Evolutionary conservation across 176 grass and related monocot genomes (phyloP).

Genomic region (Avena atlantica): DNA sequence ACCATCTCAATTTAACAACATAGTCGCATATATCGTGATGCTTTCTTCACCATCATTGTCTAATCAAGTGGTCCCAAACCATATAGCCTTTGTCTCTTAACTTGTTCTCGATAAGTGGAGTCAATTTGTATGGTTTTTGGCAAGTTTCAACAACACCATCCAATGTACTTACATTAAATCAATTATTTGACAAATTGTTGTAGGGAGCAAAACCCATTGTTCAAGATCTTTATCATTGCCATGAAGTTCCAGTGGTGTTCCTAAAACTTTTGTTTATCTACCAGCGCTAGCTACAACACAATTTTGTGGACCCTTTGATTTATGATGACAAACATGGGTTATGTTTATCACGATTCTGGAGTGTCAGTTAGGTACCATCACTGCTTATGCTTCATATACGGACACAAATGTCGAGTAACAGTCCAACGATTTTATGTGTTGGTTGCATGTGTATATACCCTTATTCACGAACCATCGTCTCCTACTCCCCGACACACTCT

Average conservation of each 20-base stretch:
- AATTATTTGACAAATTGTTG: not conserved
- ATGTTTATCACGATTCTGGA: not conserved
- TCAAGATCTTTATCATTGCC: not conserved
- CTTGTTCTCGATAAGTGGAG: too few species aligned
- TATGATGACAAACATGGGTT: not conserved
- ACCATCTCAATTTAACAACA: not conserved
- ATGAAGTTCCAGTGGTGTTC: not conserved
- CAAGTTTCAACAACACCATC: not conserved
- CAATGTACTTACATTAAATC: not conserved
- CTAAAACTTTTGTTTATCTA: not conserved
- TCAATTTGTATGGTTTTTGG: too few species aligned
- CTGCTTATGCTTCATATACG: not conserved
- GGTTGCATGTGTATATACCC: not conserved
- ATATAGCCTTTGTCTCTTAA: not conserved
- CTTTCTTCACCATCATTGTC: not conserved
- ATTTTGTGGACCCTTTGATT: not conserved
- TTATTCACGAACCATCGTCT: not conserved
- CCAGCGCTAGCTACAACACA: not conserved
- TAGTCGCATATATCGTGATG: not conserved
- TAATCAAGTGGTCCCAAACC: not conserved
- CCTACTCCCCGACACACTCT: not conserved
- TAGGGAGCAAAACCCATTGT: not conserved
- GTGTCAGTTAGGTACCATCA: fast-evolving
- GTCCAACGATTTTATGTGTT: fast-evolving
- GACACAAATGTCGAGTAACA: not conserved